Evolutionary conservation across 78 protist species (phyloP), one percentile per base, ranked within the genome.

Genomic region (Tieghemostelium lacteum): DNA sequence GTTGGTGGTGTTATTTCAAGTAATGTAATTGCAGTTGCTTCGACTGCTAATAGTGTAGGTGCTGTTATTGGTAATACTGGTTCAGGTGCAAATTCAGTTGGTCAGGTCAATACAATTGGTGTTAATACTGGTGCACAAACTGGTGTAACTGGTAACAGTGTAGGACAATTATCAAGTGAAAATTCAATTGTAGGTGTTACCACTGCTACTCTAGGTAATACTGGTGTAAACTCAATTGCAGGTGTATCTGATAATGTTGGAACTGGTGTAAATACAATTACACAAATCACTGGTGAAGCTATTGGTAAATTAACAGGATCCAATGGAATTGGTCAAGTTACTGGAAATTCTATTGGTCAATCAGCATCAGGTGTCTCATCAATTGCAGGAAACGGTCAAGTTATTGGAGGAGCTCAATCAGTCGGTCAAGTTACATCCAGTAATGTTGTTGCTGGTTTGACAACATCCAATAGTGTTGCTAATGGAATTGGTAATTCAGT

Each of bases 161-260:
- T 57, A 19, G 26, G 33, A 19, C 33, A 22, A 4, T 22, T 57
- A n/a, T 19, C 63, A 5, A 19, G 29, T 19, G 8, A 7, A 19
- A 57, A 57, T 57, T n/a, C 63, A n/a, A n/a, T 57, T n/a, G 63
- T 57, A 19, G 63, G 63, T 57, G 63, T 57, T 19, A 57, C 63
- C 4, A 16, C 29, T 19, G 17, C 8, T 16, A 19, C 63, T 5
- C 17, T 57, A 19, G 63, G 63, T 19, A 7, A 57, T 19, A 57
- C 29, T 57, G 63, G 63, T 57, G 63, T 57, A n/a, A 19, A 7
- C 6, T 57, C 63, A 19, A 57, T 57, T 57, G 63, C 63, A 4
- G 29, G 17, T 19, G 17, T 16, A 57, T 19, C 29, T 16, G 63
- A 10, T 57, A 5, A 19, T 19, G 16, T 57, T 57, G 63, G 33